Percentiles rank a stretch among this genome's conserved stretches.
Conservation (phyloP, 2,329 filamentous ascomycete genomes). For the Huntiella moniliformis region DNA sequence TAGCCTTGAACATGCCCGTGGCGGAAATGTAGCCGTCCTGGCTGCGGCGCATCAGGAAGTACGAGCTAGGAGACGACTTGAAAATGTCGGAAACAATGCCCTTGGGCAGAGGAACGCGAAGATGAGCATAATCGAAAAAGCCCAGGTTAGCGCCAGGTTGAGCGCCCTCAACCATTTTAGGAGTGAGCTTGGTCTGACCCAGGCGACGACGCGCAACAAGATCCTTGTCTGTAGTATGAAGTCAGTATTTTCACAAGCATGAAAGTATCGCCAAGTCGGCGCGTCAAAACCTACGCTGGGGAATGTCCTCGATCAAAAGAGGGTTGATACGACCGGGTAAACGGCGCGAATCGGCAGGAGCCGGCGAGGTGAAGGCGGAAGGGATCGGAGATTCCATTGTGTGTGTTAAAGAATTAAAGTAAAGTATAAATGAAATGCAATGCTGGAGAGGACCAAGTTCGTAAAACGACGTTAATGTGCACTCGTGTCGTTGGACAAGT, state of each 20-base stretch:
- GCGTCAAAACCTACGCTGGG: slow-evolving; percentile 16
- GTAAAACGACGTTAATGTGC: not conserved
- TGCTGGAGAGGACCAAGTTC: not conserved
- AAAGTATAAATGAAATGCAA: slow-evolving; percentile 1
- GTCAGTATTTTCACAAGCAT: not conserved
- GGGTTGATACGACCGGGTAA: slow-evolving; percentile 43
- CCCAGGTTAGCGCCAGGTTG: slow-evolving; percentile 58
- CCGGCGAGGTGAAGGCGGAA: slow-evolving; percentile 13
- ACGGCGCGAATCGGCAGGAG: slow-evolving; percentile 18
- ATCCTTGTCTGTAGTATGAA: slow-evolving; percentile 36
- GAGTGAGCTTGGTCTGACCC: slow-evolving; percentile 76
- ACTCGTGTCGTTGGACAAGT: not conserved
- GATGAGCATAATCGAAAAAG: slow-evolving; percentile 86
- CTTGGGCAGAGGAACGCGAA: slow-evolving; percentile 80
- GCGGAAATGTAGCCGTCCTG: slow-evolving; percentile 70
- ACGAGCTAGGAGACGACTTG: slow-evolving; percentile 71
- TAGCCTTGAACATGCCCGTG: slow-evolving; percentile 84
- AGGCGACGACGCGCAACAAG: slow-evolving; percentile 72
- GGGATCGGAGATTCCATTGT: slow-evolving; percentile 10
- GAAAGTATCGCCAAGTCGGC: not conserved
- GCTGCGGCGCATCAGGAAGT: slow-evolving; percentile 90
- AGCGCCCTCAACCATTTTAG: slow-evolving; percentile 54
- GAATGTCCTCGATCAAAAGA: slow-evolving; percentile 41
- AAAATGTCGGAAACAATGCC: slow-evolving; percentile 89
- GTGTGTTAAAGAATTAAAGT: not conserved